phyloP scores from a whole-genome alignment of 1,284 basidiomycete genomes.

The Trichosporon ovoides region DNA sequence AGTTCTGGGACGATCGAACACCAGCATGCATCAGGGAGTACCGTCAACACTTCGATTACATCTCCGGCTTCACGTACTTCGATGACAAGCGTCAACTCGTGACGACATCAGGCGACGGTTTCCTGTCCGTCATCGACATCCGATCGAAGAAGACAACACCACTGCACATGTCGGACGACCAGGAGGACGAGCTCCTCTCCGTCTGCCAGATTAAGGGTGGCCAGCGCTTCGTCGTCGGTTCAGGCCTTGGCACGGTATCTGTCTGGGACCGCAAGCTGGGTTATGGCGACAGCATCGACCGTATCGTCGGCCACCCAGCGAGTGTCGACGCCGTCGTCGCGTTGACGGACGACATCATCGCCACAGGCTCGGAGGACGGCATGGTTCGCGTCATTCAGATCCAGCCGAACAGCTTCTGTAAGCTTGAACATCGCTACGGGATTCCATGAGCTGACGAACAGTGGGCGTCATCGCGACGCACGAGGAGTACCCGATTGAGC shows the following conservation, averaged over 20 bases:
- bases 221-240: slow-evolving; percentile 79
- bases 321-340: slow-evolving; percentile 77
- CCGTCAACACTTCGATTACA: slow-evolving; percentile 89
- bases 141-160: slow-evolving; percentile 69
- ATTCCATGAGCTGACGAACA: slow-evolving; percentile 17
- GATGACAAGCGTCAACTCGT: slow-evolving; percentile 78
- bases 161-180: slow-evolving; percentile 78
- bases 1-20: slow-evolving; percentile 88
- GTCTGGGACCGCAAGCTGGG: slow-evolving; percentile 82
- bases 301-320: slow-evolving; percentile 82
- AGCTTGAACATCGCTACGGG: slow-evolving; percentile 11
- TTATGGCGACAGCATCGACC: slow-evolving; percentile 80
- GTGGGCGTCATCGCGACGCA: slow-evolving; percentile 86
- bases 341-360: slow-evolving; percentile 62
- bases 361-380: slow-evolving; percentile 91
- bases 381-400: slow-evolving; percentile 83
- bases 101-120: slow-evolving; percentile 87
- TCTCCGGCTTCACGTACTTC: slow-evolving; percentile 85
- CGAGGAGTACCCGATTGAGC: slow-evolving; percentile 82
- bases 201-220: slow-evolving; percentile 76
- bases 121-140: slow-evolving; percentile 82
- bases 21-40: slow-evolving; percentile 57
- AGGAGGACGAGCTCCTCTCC: slow-evolving; percentile 89
- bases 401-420: slow-evolving; percentile 73
- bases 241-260: slow-evolving; percentile 85